phyloP scores from a whole-genome alignment of 306 rosid species.

The Purshia tridentata region DNA sequence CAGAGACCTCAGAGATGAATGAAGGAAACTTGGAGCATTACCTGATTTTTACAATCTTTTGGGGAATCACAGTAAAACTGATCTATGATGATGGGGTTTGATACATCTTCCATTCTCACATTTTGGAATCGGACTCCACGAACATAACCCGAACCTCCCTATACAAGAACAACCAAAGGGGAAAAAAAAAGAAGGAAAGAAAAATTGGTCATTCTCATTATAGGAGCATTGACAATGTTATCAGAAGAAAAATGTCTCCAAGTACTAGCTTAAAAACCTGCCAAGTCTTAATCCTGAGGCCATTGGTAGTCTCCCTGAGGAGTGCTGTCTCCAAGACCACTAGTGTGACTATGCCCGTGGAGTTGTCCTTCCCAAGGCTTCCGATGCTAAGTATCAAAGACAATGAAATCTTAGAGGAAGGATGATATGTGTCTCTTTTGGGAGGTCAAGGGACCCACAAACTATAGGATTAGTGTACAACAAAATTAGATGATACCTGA shows the following conservation, averaged over 20 bases:
- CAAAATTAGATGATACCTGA: constrained; percentile 57
- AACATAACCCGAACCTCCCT: constrained; percentile 99
- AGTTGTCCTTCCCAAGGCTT: constrained; percentile 96
- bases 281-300: constrained; percentile 96
- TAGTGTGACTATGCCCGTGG: constrained; percentile 71
- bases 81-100: constrained; percentile 87
- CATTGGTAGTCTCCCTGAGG: constrained; percentile 72
- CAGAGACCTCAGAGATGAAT: background rate
- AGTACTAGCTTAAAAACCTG: constrained; percentile 52
- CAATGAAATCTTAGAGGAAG: background rate
- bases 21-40: constrained; percentile 27
- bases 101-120: constrained; percentile 75
- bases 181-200: constrained; percentile 5
- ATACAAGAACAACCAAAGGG: constrained; percentile 9
- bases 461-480: background rate
- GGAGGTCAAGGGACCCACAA: background rate
- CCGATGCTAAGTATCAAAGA: constrained; percentile 60
- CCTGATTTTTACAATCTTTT: constrained; percentile 69
- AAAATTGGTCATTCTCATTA: constrained; percentile 9
- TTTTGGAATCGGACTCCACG: constrained; percentile 78
- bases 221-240: background rate
- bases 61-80: constrained; percentile 99
- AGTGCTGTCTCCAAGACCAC: constrained; percentile 89
- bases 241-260: background rate
- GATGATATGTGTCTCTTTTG: background rate